Percentiles rank a stretch among this genome's conserved stretches.
Evolutionary conservation across 306 rosid genomes (phyloP).

Genomic region (Vicia faba): DNA sequence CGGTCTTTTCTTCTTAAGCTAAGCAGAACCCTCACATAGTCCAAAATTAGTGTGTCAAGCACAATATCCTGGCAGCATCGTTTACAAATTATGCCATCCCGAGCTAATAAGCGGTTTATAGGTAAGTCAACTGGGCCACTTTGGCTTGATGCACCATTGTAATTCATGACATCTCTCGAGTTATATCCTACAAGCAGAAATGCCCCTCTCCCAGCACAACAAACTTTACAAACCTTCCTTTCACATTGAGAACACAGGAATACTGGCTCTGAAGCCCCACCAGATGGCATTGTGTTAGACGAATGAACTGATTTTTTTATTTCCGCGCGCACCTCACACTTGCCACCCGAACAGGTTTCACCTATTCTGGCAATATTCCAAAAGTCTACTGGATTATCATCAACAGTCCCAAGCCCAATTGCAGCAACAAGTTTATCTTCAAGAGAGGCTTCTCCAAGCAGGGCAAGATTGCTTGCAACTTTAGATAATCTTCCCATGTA

Average conservation of each 20-base stretch:
- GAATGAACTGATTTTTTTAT: constrained; percentile 39
- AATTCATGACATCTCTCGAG: constrained; percentile 60
- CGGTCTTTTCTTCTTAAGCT: constrained; percentile 75
- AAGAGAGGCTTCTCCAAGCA: constrained; percentile 81
- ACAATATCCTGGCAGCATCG: constrained; percentile 74
- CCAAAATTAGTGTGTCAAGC: constrained; percentile 79
- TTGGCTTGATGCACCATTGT: constrained; percentile 64
- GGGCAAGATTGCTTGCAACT: constrained; percentile 79
- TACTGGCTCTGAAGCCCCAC: constrained; percentile 48
- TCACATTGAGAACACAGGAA: constrained; percentile 84
- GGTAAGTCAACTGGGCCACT: constrained; percentile 69
- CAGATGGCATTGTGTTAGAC: constrained; percentile 45
- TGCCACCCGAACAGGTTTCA: constrained; percentile 73
- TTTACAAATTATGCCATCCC: constrained; percentile 80
- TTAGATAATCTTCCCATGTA: constrained; percentile 71
- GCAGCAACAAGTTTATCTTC: constrained; percentile 86
- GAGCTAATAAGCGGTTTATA: constrained; percentile 58
- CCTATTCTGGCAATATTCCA: constrained; percentile 82
- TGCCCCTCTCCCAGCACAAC: constrained; percentile 98
- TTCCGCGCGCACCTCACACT: constrained; percentile 88
- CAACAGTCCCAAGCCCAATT: constrained; percentile 73
- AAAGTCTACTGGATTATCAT: constrained; percentile 73
- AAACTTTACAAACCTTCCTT: constrained; percentile 84
- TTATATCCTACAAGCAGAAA: constrained; percentile 64
- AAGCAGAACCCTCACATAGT: constrained; percentile 79